A percentile compares a stretch with the other conserved stretches of the same genome.
Evolutionary conservation across 805 yeast species (phyloP).

Genomic region (Torulaspora quercuum): DNA sequence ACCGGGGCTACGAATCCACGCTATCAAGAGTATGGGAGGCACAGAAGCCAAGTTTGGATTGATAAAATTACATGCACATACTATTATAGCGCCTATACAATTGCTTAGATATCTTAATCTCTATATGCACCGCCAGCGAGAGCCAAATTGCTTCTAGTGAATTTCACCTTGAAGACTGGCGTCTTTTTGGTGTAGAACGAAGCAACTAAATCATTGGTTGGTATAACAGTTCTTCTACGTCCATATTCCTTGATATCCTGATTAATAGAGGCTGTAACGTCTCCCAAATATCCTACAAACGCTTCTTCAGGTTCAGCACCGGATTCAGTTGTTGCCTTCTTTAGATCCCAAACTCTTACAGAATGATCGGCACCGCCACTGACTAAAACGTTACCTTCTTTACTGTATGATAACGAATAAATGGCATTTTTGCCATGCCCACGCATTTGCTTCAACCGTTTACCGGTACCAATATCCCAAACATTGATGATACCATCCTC

Average conservation of each 20-base stretch:
- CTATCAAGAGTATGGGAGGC: conserved; percentile 27
- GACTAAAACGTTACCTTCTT: conserved; percentile 84
- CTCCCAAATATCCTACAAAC: conserved; percentile 38
- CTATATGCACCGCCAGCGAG: conserved; percentile 87
- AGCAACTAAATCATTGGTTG: conserved; percentile 86
- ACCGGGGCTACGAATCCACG: conserved; percentile 19
- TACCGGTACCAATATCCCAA: conserved; percentile 93
- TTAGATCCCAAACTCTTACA: conserved; percentile 94
- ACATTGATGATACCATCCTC: conserved; percentile 85
- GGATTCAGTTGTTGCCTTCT: conserved; percentile 75
- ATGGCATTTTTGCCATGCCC: conserved; percentile 91
- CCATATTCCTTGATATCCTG: conserved; percentile 47
- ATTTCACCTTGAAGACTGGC: conserved; percentile 88
- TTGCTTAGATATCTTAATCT: conserved; percentile 32
- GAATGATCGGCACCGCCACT: conserved; percentile 91
- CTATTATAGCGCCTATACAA: not conserved
- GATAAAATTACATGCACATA: conserved; percentile 10
- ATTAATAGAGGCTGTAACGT: conserved; percentile 32
- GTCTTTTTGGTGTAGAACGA: conserved; percentile 92
- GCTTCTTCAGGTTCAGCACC: conserved; percentile 76
- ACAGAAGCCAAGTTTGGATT: conserved; percentile 21
- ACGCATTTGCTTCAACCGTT: conserved; percentile 82
- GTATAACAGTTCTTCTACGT: conserved; percentile 66
- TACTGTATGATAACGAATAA: conserved; percentile 77
- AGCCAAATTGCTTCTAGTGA: conserved; percentile 86